Evolutionary conservation across 139 green algal species (phyloP).

Genomic region (Coccomyxa sp.): DNA sequence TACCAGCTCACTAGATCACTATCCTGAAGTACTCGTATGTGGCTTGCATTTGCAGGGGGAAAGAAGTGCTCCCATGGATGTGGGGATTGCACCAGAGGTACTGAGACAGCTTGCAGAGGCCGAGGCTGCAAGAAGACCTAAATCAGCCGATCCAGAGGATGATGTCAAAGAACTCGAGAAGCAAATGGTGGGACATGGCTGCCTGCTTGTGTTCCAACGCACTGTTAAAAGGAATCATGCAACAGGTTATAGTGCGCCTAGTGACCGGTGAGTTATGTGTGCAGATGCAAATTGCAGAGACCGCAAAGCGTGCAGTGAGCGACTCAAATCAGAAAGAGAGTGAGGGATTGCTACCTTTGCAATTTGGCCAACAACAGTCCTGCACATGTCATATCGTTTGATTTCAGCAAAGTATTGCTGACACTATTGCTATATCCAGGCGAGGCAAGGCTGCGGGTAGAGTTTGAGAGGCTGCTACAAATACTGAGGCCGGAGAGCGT

Average conservation of each 20-base stretch:
- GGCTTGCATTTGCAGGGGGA: too few relatives aligned
- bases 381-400: too few relatives aligned
- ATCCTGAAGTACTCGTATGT: too few relatives aligned
- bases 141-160: background rate
- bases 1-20: too few relatives aligned
- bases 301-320: too few relatives aligned
- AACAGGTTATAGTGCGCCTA: too few relatives aligned
- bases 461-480: slow-evolving; percentile 63
- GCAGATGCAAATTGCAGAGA: too few relatives aligned
- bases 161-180: background rate
- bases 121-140: slow-evolving; percentile 17
- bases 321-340: too few relatives aligned
- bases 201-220: background rate
- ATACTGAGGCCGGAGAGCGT: slow-evolving; percentile 25
- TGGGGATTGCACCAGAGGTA: slow-evolving; percentile 34
- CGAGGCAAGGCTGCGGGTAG: slow-evolving; percentile 17
- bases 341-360: too few relatives aligned
- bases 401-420: too few relatives aligned
- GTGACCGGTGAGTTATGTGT: too few relatives aligned
- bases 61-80: background rate
- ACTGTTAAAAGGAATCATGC: background rate
- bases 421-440: background rate
- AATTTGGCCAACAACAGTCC: too few relatives aligned
- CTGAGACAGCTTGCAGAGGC: slow-evolving; percentile 34
- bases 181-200: background rate